Base-by-base conservation (phyloP, 345 rosid genomes). In the Carallia brachiata region DNA sequence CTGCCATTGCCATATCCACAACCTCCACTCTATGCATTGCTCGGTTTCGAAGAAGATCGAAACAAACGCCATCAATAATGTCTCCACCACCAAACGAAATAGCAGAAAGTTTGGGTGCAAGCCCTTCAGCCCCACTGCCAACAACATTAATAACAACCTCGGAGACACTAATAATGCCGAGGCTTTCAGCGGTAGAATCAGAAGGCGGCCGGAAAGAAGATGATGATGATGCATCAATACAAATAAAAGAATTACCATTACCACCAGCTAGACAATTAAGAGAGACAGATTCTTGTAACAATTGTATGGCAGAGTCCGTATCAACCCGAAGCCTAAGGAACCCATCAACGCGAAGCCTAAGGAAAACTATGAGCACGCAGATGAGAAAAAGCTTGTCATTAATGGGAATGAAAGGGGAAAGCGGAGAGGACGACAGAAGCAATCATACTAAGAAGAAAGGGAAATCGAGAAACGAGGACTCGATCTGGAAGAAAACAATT, bases 401-500 rank as follows among this genome's bases (percentile, higher is more conserved):
- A 0, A 4, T 78, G 73, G 67, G 61, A 18, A 28, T 27, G 63
- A 70, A 19, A 36, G 52, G 53, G 10, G 78, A 72, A 44, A 44
- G 17, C 0, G 61, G 28, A 1, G 47, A 44, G 54, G 79, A 61
- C 17, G 72, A 71, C 2, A 63, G 36, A 18, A 50, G 9, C 12
- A 55, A 55, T 23, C 31, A 48, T 53, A 7, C 60, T 5, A 66
- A 64, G 60, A 74, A 70, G 79, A 76, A 69, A 61, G 80, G 64
- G 64, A 87, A 74, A 36, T 6, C 64, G 52, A 86, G 81, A 61
- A 61, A 73, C n/a, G 91, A 88, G 0, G 86, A 86, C 3, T 87
- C 88, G 4, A 61, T 91, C 6, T 79, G 90, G 84, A 86, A 30
- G 36, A 86, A 84, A 70, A 79, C 87, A 9, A 91, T 91, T 2